phyloP scores from a whole-genome alignment of 2,329 filamentous ascomycete species.

The Hypoxylon sp. region DNA sequence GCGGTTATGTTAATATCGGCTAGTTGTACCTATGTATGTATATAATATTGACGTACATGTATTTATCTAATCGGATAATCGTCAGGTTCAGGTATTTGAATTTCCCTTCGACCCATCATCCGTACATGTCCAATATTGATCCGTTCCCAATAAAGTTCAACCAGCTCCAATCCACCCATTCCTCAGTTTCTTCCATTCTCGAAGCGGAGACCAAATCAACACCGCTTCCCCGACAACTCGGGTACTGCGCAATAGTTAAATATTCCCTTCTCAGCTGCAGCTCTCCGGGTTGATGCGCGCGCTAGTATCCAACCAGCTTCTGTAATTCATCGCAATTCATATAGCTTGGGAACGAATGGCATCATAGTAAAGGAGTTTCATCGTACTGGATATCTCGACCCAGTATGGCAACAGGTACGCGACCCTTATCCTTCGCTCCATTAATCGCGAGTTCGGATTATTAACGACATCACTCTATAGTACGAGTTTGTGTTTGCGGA shows the following conservation, averaged over 20 bases:
- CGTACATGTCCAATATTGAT: slow-evolving; percentile 11
- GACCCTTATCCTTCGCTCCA: slow-evolving; percentile 6
- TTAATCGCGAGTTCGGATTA: slow-evolving; percentile 21
- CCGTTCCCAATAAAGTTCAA: slow-evolving; percentile 10
- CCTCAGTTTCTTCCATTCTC: slow-evolving; percentile 8
- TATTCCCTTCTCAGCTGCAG: slow-evolving; percentile 10
- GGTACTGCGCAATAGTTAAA: slow-evolving; percentile 8
- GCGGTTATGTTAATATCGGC: neutral
- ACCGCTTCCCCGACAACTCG: slow-evolving; percentile 12
- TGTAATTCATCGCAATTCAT: neutral
- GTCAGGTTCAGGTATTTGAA: slow-evolving; percentile 8
- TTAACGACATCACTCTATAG: slow-evolving; percentile 57
- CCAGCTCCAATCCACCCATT: slow-evolving; percentile 23
- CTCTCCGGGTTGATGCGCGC: slow-evolving; percentile 2
- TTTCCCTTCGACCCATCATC: slow-evolving; percentile 19
- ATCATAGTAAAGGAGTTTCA: slow-evolving; percentile 34
- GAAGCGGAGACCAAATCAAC: slow-evolving; percentile 31
- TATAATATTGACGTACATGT: neutral
- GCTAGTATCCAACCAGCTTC: slow-evolving; percentile 1
- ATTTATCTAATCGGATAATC: slow-evolving; percentile 27
- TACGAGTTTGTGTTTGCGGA: slow-evolving; percentile 95
- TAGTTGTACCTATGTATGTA: slow-evolving; percentile 6
- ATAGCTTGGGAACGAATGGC: slow-evolving; percentile 46
- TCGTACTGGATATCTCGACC: slow-evolving; percentile 36
- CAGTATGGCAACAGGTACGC: slow-evolving; percentile 52